Conservation (phyloP, 495 filamentous ascomycete species). For the Ramalina intermedia region DNA sequence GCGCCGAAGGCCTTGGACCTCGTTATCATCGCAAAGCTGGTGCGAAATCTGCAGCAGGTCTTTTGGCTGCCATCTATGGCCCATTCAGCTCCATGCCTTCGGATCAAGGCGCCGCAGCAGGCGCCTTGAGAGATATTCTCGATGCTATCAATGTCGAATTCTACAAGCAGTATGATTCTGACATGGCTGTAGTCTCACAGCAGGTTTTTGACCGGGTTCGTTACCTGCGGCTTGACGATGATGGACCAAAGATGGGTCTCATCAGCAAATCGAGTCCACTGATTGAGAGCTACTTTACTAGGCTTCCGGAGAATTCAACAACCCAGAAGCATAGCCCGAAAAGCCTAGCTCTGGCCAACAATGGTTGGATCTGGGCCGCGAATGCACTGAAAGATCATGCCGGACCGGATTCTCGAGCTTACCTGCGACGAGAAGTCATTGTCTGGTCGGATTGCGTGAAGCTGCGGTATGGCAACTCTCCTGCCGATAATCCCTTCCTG, state of each 20-base stretch:
- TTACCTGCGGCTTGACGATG: slow-evolving; percentile 77
- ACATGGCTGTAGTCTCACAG: slow-evolving; percentile 68
- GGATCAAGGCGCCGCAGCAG: slow-evolving; percentile 21
- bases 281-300: slow-evolving; percentile 93
- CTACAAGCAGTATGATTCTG: slow-evolving; percentile 80
- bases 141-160: slow-evolving; percentile 77
- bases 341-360: slow-evolving; percentile 76
- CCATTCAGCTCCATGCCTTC: slow-evolving; percentile 38
- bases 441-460: slow-evolving; percentile 99
- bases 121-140: slow-evolving; percentile 37
- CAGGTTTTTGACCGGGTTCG: slow-evolving; percentile 90
- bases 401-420: slow-evolving; percentile 73
- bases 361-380: slow-evolving; percentile 98
- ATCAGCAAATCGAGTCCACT: slow-evolving; percentile 64
- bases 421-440: slow-evolving; percentile 87
- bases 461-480: slow-evolving; percentile 71
- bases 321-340: slow-evolving; percentile 66
- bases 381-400: slow-evolving; percentile 90
- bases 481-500: slow-evolving; percentile 78
- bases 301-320: slow-evolving; percentile 63
- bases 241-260: slow-evolving; percentile 77
- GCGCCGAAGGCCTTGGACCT: slow-evolving; percentile 59
- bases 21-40: slow-evolving; percentile 58
- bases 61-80: slow-evolving; percentile 57
- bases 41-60: slow-evolving; percentile 49